Evolutionary conservation across 1,284 basidiomycete genomes (phyloP), one percentile per base, ranked within the genome.

Genomic region (Moniliophthora roreri): DNA sequence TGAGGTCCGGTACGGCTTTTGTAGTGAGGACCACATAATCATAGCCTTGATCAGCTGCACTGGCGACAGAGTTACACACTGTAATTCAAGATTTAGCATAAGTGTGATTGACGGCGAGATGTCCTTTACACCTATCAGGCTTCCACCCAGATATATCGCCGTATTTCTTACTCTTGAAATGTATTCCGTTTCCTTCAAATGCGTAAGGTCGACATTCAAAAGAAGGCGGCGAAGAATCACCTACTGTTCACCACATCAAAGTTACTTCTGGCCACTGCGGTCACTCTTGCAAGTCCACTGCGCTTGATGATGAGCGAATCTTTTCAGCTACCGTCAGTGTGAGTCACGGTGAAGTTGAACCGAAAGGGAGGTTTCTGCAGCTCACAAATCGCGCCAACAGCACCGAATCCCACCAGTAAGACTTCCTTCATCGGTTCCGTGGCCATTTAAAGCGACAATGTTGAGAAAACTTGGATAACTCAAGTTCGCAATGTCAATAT

Each of bases 1-100:
- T 63, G 16, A 88, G 65, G 60, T 93, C 90, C 0, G 90, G 90
- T 2, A 92, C 69, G 4, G 52, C 53, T 41, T 60, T 60, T 1
- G 59, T 58, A 4, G 54, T 35, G 34, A 60, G 35, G 10, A 58
- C 36, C 18, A 58, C 54, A 50, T 56, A 55, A 10, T 49, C 42
- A 34, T 60, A 60, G 11, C 40, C 45, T 44, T 40, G 47, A 52
- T 60, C 59, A 10, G 59, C 54, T 26, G 59, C 59, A 21, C 40
- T 44, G 2, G 51, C 45, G 3, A 60, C 52, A 20, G 57, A 56
- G 23, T 48, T 37, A 15, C 52, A 51, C 36, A 60, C 59, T 60
- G 36, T 16, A 15, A 38, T 21, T 9, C 1, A 8, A 15, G n/a
- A 24, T 16, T 50, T 18, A 50, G 23, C 1, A 13, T 13, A 16